A percentile compares a stretch with the other conserved stretches of the same genome.
phyloP scores from a whole-genome alignment of 1,139 yeast species.

The Saccharomycopsis hybrid region DNA sequence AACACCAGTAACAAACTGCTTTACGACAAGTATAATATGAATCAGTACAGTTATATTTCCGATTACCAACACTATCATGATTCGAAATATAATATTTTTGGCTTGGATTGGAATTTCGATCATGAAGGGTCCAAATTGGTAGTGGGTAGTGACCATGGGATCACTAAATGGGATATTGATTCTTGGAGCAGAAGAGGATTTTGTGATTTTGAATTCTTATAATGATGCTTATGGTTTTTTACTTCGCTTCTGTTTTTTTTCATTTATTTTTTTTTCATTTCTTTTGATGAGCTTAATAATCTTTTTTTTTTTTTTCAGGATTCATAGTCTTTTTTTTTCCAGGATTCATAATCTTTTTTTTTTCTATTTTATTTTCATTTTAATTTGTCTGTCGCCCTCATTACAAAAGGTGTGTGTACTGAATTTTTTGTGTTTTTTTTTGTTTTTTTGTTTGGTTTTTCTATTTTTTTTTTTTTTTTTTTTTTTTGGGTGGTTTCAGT shows the following conservation, averaged over 20 bases:
- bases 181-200: constrained; percentile 47
- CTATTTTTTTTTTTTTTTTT: too few relatives aligned
- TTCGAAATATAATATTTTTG: constrained; percentile 39
- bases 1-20: neutral
- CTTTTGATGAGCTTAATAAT: neutral
- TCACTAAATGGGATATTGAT: constrained; percentile 44
- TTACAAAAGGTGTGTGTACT: too few relatives aligned
- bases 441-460: too few relatives aligned
- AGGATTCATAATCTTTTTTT: too few relatives aligned
- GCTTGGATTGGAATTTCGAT: constrained; percentile 40
- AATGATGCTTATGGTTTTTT: neutral
- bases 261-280: neutral
- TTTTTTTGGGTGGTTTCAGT: too few relatives aligned
- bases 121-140: constrained; percentile 33
- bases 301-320: too few relatives aligned
- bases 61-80: constrained; percentile 2
- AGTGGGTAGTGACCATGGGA: constrained; percentile 39
- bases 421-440: too few relatives aligned
- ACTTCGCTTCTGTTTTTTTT: neutral
- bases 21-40: too few relatives aligned
- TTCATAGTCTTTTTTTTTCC: too few relatives aligned
- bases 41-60: neutral
- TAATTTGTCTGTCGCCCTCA: too few relatives aligned
- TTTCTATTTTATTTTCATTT: too few relatives aligned
- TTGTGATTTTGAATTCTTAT: constrained; percentile 30